Evolutionary conservation across 2,329 filamentous ascomycete species (phyloP).

Genomic region (Arthrobotrys iridis): DNA sequence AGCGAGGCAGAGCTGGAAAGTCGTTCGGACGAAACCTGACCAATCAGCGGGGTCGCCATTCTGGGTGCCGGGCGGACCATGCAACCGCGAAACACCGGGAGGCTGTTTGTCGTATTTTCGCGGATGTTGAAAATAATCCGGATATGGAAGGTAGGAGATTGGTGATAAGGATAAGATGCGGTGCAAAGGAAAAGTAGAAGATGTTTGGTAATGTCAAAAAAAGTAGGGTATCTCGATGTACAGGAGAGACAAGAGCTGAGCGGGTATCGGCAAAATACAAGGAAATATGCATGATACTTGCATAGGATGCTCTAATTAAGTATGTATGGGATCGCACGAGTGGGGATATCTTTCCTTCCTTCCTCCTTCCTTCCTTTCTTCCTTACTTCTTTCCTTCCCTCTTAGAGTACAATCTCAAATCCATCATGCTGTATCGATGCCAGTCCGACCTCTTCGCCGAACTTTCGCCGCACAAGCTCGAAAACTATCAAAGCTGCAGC

Average conservation of each 20-base stretch:
- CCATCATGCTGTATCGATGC: slow-evolving; percentile 74
- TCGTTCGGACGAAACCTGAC: slow-evolving; percentile 5
- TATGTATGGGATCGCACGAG: neutral
- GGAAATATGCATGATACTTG: slow-evolving; percentile 10
- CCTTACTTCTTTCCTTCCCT: no score
- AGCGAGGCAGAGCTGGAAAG: neutral
- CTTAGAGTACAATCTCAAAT: slow-evolving; percentile 73
- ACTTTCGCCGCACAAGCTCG: slow-evolving; percentile 78
- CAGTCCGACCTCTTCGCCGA: slow-evolving; percentile 71
- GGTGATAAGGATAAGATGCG: neutral
- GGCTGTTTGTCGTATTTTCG: neutral
- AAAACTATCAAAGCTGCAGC: slow-evolving; percentile 81
- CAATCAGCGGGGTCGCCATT: slow-evolving; percentile 8
- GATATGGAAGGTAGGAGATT: neutral
- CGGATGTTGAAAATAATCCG: no score
- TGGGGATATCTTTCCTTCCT: neutral
- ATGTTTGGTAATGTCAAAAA: neutral
- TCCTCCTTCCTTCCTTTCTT: no score
- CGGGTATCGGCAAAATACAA: slow-evolving; percentile 10
- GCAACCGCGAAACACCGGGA: neutral
- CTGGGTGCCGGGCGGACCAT: neutral
- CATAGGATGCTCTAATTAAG: neutral
- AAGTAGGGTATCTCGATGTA: slow-evolving; percentile 10
- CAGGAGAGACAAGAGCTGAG: slow-evolving; percentile 1
- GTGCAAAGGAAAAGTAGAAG: neutral